Conservation (phyloP, 495 filamentous ascomycete species). For the Usnea hakonensis region DNA sequence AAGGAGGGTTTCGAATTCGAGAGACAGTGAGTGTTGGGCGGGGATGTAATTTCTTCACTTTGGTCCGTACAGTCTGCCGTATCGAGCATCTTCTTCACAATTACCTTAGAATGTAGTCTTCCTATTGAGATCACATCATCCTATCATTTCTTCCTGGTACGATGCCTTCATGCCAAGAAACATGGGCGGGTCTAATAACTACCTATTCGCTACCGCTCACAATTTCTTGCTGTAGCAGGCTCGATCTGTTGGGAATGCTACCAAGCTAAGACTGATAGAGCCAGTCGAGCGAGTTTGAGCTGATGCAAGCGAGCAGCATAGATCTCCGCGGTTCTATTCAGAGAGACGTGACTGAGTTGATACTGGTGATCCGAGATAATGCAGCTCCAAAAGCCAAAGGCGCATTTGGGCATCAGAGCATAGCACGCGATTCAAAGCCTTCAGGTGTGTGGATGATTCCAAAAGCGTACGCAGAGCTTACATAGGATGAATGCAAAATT, state of each 20-base stretch:
- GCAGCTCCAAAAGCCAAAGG: not conserved
- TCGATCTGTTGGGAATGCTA: not conserved
- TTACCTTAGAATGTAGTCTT: too few species aligned
- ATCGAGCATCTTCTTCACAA: too few species aligned
- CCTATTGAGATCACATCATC: too few species aligned
- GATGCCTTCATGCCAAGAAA: too few species aligned
- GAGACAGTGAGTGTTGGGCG: too few species aligned
- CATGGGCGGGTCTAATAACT: not conserved
- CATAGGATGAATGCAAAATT: not conserved
- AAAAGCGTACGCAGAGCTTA: not conserved
- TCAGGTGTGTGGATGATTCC: not conserved
- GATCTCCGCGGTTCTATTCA: not conserved
- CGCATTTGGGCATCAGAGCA: not conserved
- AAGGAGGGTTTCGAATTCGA: too few species aligned
- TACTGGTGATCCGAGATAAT: not conserved
- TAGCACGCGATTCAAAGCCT: not conserved
- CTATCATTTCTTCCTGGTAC: too few species aligned
- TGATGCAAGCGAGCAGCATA: not conserved
- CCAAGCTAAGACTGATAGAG: not conserved
- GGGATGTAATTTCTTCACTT: too few species aligned
- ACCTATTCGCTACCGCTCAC: too few species aligned
- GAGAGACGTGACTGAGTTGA: not conserved
- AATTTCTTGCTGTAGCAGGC: not conserved
- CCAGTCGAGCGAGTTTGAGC: not conserved
- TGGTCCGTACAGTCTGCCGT: too few species aligned